Base-by-base conservation (phyloP, 441 rosid genomes). In the Cnidoscolus chayamansa region DNA sequence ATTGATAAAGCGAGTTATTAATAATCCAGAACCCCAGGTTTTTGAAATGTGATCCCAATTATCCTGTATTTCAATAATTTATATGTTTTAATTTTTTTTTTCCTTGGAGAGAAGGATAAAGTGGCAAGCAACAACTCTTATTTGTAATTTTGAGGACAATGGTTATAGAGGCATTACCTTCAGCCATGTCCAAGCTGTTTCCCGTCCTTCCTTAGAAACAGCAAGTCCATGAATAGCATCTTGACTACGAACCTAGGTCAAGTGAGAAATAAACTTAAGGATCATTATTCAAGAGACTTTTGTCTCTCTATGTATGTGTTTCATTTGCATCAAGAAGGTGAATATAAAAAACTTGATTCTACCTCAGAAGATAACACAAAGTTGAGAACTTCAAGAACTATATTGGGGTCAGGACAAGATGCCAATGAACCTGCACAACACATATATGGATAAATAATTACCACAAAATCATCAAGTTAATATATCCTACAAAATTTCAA, bases 131-230 rank as follows among this genome's bases (percentile, higher is more conserved):
- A 12, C 3, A 63, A 72, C 16, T 15, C 12, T 20, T 17, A n/a
- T 11, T 61, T 20, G 11, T 17, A 37, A 62, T 16, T 10, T 16
- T 7, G 45, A 13, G 3, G 17, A 78, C 10, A 65, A 45, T 19
- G 65, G 51, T 50, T 65, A 35, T 35, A 61, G 9, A 11, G 50
- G 7, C 43, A 47, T 65, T 79, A 89, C 94, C 91, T 83, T 80
- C 70, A 94, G 81, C 98, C 98, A 94, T 65, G 73, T 80, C 98
- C 98, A 92, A 51, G 98, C 95, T 31, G 84, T 88, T 84, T 92
- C 97, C 73, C 95, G 88, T 59, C 97, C 97, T 88, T 94, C 94
- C 76, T 78, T 79, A 37, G 88, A 76, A 59, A 92, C 89, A 67
- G 88, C 80, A 35, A 94, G 86, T 70, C 90, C 97, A 80, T 58